Evolutionary conservation across 2,329 filamentous ascomycete genomes (phyloP).

Genomic region (Penicillium sp.): DNA sequence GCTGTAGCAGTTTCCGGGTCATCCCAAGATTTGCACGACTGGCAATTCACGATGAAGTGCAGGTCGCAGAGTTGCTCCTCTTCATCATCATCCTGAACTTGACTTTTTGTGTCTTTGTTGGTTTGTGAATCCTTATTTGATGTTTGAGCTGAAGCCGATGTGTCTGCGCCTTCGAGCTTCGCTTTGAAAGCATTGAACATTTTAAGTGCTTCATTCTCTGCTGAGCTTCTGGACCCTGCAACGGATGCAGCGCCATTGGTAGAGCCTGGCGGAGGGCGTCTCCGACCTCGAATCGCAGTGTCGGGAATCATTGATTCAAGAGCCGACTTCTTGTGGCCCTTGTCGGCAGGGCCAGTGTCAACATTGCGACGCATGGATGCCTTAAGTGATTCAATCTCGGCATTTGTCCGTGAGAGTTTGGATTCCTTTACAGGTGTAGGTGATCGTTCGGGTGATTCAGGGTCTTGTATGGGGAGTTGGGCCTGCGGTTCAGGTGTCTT

Average conservation of each 20-base stretch:
- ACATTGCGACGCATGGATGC: constrained; percentile 50
- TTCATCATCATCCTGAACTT: constrained; percentile 32
- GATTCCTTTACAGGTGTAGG: constrained; percentile 37
- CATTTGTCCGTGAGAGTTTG: constrained; percentile 43
- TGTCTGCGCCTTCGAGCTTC: constrained; percentile 61
- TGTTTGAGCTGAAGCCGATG: constrained; percentile 32
- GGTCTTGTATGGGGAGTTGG: constrained; percentile 48
- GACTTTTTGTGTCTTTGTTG: constrained; percentile 10
- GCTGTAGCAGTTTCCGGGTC: constrained; percentile 41
- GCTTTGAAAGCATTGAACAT: constrained; percentile 78
- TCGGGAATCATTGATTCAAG: constrained; percentile 51
- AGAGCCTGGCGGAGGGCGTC: constrained; percentile 41
- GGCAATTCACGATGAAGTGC: constrained; percentile 94
- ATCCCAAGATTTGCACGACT: constrained; percentile 87
- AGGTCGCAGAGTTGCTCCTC: constrained; percentile 84
- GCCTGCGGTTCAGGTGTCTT: constrained; percentile 43
- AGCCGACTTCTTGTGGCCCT: constrained; percentile 45
- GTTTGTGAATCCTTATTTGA: constrained; percentile 11
- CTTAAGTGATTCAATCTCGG: constrained; percentile 48
- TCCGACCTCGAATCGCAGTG: constrained; percentile 49
- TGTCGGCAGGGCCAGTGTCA: constrained; percentile 31
- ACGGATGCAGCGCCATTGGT: constrained; percentile 53
- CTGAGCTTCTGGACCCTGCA: constrained; percentile 51
- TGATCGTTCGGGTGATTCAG: constrained; percentile 43
- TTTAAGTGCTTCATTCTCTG: constrained; percentile 65